Percentiles rank a stretch among this genome's conserved stretches.
Evolutionary conservation across 306 rosid species (phyloP).

Genomic region (Dryas alaskensis): DNA sequence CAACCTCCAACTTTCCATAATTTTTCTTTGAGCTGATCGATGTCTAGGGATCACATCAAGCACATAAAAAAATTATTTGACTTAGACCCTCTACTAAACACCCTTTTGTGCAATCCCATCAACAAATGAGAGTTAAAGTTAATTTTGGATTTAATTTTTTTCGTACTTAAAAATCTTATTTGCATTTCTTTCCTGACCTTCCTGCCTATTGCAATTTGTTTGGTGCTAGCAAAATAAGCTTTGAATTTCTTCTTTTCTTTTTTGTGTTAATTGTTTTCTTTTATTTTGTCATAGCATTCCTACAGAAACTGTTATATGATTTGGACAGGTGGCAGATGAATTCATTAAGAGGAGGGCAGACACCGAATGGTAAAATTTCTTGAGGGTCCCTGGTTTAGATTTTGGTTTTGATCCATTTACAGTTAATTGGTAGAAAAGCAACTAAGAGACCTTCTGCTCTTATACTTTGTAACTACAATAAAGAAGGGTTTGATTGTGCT

Average conservation of each 20-base stretch:
- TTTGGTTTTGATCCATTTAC: background rate
- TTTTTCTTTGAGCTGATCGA: too few species aligned
- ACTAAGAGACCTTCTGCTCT: background rate
- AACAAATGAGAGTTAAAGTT: too few species aligned
- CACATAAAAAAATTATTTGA: too few species aligned
- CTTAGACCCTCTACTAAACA: too few species aligned
- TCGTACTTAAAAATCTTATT: too few species aligned
- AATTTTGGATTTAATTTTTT: too few species aligned
- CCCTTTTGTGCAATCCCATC: too few species aligned
- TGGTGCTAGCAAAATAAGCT: background rate
- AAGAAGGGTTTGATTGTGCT: background rate
- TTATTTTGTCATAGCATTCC: background rate
- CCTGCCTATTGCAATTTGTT: background rate
- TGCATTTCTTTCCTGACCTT: background rate
- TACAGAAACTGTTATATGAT: slow-evolving; percentile 14
- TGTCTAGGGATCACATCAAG: too few species aligned
- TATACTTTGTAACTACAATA: background rate
- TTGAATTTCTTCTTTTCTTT: background rate
- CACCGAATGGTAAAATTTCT: slow-evolving; percentile 59
- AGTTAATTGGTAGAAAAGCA: background rate
- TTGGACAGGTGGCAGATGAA: slow-evolving; percentile 74
- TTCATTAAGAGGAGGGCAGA: slow-evolving; percentile 64
- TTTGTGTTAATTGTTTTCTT: background rate
- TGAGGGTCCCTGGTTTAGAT: background rate
- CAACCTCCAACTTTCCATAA: background rate